Base-by-base conservation (phyloP, 345 rosid genomes). In the Turritis glabra region DNA sequence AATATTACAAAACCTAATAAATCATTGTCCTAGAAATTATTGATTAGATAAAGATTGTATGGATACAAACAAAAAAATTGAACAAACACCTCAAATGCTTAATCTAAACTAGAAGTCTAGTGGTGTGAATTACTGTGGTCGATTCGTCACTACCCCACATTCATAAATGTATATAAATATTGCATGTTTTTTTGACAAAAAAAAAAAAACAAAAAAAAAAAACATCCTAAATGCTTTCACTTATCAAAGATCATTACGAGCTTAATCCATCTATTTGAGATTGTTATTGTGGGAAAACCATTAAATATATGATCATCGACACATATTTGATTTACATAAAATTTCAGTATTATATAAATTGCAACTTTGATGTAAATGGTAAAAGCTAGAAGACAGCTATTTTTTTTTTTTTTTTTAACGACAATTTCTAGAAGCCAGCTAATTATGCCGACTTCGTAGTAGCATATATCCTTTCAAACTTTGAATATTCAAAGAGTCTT, bases 401-500 rank as follows among this genome's bases (percentile, higher is more conserved):
- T 43, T 53, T 9, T 32, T 74, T 58, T 48, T 48, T 5, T 43
- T 53, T 9, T 32, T 74, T 58, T 26, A 48, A 58, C 44, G 1
- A 50, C 27, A 68, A 22, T 17, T 60, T 60, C 74, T 68, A 69
- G 71, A 70, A 62, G 75, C 33, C 80, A 76, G 71, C 80, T 76
- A 62, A 69, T 61, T 41, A 25, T 62, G 17, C 64, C 3, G 70
- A 71, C 80, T 72, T 77, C 50, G 43, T 54, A 61, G 27, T 1
- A 66, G 47, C 55, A 59, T 51, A 50, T 51, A 67, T 68, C 62
- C 56, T 52, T 17, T 32, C 74, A 60, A 57, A 52, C 69, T 67
- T 75, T 74, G 81, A 81, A 82, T 74, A 73, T 82, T 82, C 84
- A 79, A 81, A 78, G 72, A 55, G 58, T 57, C 62, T 41, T 65